phyloP scores from a whole-genome alignment of 441 rosid species.

The Syzygium malaccense region DNA sequence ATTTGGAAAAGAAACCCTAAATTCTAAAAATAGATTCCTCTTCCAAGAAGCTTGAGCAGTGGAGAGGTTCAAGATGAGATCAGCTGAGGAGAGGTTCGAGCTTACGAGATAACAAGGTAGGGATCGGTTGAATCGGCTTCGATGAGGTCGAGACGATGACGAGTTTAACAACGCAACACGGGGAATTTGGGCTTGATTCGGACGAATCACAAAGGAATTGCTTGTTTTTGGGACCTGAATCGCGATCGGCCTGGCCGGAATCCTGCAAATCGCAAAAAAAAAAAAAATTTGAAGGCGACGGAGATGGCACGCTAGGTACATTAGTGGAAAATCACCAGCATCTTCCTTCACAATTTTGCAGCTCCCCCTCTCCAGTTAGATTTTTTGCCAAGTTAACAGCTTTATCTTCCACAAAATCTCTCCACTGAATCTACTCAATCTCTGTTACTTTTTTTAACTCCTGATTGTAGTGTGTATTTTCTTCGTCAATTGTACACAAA shows the following conservation, averaged over 20 bases:
- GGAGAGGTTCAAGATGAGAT: neutral
- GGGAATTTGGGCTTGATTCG: neutral
- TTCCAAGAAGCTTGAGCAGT: neutral
- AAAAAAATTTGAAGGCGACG: neutral
- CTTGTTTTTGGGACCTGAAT: neutral
- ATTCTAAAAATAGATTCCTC: neutral
- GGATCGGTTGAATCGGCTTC: neutral
- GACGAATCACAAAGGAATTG: neutral
- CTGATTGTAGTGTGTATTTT: neutral
- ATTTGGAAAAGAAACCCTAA: neutral
- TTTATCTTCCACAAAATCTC: neutral
- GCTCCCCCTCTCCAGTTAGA: no score
- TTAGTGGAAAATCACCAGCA: neutral
- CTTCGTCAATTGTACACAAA: neutral
- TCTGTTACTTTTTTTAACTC: rapidly evolving
- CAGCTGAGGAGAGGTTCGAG: neutral
- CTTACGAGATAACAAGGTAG: neutral
- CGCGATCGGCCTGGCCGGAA: neutral
- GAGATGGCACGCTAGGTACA: neutral
- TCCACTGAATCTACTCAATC: neutral
- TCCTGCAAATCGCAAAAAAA: neutral
- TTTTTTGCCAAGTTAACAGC: neutral
- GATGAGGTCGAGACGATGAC: neutral
- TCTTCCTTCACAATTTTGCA: neutral
- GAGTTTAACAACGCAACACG: neutral